phyloP scores from a whole-genome alignment of 306 rosid genomes.

The Cucurbita ficifolia region DNA sequence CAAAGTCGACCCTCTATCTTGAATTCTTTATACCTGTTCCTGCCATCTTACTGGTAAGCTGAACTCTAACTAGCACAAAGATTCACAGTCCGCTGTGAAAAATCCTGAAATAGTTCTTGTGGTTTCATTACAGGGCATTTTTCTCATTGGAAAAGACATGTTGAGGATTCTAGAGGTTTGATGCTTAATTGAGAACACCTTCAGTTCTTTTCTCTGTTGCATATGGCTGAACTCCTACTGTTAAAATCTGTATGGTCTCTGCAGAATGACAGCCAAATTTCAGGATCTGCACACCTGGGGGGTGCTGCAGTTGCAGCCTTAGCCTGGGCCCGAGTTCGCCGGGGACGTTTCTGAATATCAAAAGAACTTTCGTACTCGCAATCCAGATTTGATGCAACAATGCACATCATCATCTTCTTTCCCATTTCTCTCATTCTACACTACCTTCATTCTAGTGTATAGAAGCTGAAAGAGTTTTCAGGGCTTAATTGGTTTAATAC shows the following conservation, averaged over 20 bases:
- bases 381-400: neutral
- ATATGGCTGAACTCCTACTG: neutral
- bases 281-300: constrained; percentile 83
- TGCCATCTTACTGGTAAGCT: constrained; percentile 55
- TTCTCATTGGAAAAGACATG: constrained; percentile 55
- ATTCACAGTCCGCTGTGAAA: constrained; percentile 5
- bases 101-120: constrained; percentile 15
- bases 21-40: constrained; percentile 70
- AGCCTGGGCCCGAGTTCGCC: constrained; percentile 60
- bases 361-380: neutral
- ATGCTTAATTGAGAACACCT: neutral
- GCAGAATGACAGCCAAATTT: constrained; percentile 48
- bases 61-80: constrained; percentile 9
- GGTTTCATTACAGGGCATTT: constrained; percentile 46
- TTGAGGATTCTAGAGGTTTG: constrained; percentile 49
- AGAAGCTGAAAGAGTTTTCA: neutral
- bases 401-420: neutral
- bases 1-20: constrained; percentile 41
- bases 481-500: neutral
- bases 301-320: constrained; percentile 85
- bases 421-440: neutral
- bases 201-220: neutral
- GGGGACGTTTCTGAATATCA: constrained; percentile 41
- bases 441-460: neutral
- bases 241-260: neutral